Percentiles rank a stretch among this genome's conserved stretches.
These are phyloP conservation scores for Magnusiomyces clavatus DNA, from an alignment of 1,139 yeast genomes.

Conservation along the genomic window DNA sequence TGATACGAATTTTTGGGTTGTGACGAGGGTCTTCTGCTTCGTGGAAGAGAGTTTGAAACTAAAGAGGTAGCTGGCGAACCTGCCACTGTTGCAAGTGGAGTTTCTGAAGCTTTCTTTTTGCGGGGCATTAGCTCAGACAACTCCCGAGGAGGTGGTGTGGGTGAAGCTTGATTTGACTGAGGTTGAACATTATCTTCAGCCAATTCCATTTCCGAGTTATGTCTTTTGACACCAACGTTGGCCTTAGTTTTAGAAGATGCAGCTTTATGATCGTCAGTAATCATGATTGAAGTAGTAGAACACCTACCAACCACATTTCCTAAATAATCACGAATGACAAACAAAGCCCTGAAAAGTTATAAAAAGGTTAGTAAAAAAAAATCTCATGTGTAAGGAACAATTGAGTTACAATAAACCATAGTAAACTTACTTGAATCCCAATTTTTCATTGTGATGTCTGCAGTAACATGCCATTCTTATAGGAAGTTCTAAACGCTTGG, in stretches of 20 bases:
- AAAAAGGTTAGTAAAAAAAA: constrained; percentile 1
- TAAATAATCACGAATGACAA: constrained; percentile 52
- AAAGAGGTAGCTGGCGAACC: background rate
- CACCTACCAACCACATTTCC: constrained; percentile 65
- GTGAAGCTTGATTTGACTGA: background rate
- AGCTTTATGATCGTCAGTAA: constrained; percentile 81
- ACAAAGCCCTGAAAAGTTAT: constrained; percentile 39
- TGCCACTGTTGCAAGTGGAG: background rate
- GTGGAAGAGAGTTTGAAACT: background rate
- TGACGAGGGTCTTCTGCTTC: background rate
- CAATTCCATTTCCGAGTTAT: constrained; percentile 10
- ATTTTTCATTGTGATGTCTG: constrained; percentile 78
- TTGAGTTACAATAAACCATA: constrained; percentile 53
- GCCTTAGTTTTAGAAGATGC: constrained; percentile 16
- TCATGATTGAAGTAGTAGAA: constrained; percentile 67
- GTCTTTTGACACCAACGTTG: constrained; percentile 11
- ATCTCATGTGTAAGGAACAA: background rate
- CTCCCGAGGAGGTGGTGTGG: background rate
- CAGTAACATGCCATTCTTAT: constrained; percentile 92
- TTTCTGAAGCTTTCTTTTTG: constrained; percentile 4
- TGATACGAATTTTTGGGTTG: background rate
- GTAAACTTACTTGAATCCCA: constrained; percentile 52
- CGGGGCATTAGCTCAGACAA: constrained; percentile 4
- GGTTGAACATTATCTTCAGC: constrained; percentile 6
- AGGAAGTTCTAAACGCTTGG: constrained; percentile 44